Evolutionary conservation across 805 yeast species (phyloP), one percentile per base, ranked within the genome.

Genomic region (Yamadazyma insecticola): DNA sequence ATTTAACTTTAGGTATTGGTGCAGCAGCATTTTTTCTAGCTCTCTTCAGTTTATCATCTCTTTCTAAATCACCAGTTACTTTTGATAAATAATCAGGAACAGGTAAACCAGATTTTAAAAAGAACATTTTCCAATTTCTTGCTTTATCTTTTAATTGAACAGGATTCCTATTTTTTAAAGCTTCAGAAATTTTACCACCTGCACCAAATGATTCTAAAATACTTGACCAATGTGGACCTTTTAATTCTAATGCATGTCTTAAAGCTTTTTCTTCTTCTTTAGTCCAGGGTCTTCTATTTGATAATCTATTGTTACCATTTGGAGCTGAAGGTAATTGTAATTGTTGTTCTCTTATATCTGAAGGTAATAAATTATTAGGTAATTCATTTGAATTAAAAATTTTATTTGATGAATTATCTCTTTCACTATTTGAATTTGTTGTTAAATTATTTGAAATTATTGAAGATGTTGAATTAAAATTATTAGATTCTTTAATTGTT

Each of bases 81-180:
- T 81, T 78, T 32, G 66, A 67, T 37, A 92, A 61, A 48, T 86
- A 89, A 2, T 72, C 78, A 0, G 98, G 98, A 3, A 90, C 74
- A 7, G 83, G 81, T 22, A 78, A 56, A 1, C 83, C 84, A 30
- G 78, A 72, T 48, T 87, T 84, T 36, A 88, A 61, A 52, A 81
- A 87, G 43, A 80, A 79, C 74, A 89, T 74, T 53, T 92, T 92
- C 87, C 96, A 83, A 52, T 92, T 92, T 43, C 98, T 72, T 0
- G 97, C 97, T 53, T 92, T 92, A 53, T 92, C 98, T 55, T 92
- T 92, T 36, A 92, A 68, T 53, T 92, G 98, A 12, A 90, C 86
- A 48, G 88, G 95, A 4, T 83, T 81, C 51, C 98, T 69, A 52
- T 87, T 84, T 56, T 87, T 90, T 44, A 92, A 67, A 1, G 79